Conservation (phyloP, 73 alveolate species). For the Paramecium tetraurelia region DNA sequence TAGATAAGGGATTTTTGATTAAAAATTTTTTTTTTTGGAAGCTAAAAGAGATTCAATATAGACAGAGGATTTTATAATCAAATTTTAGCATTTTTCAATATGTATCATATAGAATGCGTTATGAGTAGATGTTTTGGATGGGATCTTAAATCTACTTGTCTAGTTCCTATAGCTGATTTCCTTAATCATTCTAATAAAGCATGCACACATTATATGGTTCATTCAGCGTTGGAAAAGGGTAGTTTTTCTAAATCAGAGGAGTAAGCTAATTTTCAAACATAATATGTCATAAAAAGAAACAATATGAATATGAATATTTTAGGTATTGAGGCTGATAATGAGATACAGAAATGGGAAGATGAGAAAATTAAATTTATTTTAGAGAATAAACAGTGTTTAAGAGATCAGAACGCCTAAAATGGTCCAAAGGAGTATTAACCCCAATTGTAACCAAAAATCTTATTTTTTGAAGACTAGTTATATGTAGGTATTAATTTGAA, state of each 20-base stretch:
- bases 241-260: background rate
- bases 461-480: background rate
- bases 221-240: background rate
- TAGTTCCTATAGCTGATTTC: conserved; percentile 30
- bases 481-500: background rate
- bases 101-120: background rate
- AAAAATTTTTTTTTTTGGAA: background rate
- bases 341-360: background rate
- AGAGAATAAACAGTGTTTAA: background rate
- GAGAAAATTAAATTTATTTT: background rate
- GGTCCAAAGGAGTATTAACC: background rate
- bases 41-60: background rate
- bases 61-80: background rate
- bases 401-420: background rate
- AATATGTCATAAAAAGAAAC: background rate
- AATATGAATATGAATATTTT: background rate
- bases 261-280: background rate
- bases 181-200: conserved; percentile 31
- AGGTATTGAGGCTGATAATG: background rate
- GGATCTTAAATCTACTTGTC: conserved; percentile 3
- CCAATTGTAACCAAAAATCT: background rate
- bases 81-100: background rate
- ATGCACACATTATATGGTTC: conserved; percentile 19
- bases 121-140: conserved; percentile 49
- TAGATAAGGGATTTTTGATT: background rate